phyloP scores from a whole-genome alignment of 768 basidiomycete genomes.

The Tricholoma flavovirens region DNA sequence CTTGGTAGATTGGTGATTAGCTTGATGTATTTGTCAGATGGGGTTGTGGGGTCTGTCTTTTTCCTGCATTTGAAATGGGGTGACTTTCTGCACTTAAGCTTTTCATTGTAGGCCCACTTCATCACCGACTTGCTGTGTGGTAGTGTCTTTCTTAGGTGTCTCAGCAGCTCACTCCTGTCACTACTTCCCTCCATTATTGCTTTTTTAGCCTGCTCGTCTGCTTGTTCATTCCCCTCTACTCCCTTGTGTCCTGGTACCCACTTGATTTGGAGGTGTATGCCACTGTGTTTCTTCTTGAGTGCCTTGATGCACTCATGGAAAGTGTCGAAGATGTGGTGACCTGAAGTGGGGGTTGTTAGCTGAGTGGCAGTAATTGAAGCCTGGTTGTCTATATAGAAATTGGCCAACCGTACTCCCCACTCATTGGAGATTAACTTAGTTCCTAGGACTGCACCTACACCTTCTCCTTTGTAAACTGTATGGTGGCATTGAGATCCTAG shows the following conservation, averaged over 20 bases:
- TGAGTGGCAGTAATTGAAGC: conserved; percentile 6
- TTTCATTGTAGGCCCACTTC: not conserved
- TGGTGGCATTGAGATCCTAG: too few species aligned
- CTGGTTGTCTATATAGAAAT: conserved; percentile 9
- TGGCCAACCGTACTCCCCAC: not conserved
- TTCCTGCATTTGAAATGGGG: not conserved
- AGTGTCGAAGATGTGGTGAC: conserved; percentile 4
- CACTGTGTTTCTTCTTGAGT: not conserved
- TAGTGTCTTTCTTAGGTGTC: not conserved
- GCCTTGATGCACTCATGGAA: not conserved
- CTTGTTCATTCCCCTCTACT: not conserved
- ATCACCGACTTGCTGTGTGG: not conserved
- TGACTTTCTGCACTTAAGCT: not conserved
- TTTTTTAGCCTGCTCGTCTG: too few species aligned
- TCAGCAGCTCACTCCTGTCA: not conserved
- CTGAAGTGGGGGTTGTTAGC: not conserved
- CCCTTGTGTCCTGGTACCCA: conserved; percentile 12
- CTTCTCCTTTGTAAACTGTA: too few species aligned
- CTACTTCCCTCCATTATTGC: conserved; percentile 1
- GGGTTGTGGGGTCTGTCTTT: too few species aligned
- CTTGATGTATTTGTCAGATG: too few species aligned
- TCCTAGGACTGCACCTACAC: too few species aligned
- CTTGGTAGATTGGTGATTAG: too few species aligned
- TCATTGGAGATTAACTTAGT: conserved; percentile 3
- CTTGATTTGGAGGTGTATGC: not conserved